Evolutionary conservation across 768 basidiomycete species (phyloP), one percentile per base, ranked within the genome.

Genomic region (Hypholoma fasciculare): DNA sequence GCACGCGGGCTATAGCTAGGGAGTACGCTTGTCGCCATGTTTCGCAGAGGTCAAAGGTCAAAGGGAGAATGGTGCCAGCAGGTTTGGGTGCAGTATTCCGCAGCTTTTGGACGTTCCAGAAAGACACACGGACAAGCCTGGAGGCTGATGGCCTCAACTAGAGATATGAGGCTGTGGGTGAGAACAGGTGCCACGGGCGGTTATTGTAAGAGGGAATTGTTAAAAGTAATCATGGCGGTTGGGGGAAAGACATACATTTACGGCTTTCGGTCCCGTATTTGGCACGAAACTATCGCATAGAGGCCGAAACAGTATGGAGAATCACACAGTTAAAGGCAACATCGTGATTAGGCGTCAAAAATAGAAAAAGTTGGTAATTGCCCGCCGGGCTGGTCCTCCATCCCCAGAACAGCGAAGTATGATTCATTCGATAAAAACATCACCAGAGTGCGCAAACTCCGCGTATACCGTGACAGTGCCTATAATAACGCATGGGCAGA

Each of bases 181-280:
- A 52, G 51, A 52, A 52, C 19, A 26, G 20, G 16, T 42, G 51
- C 39, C 51, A 39, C 17, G 39, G 39, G 42, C 44, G 13, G 43
- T 44, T 37, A 23, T 20, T 37, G 19, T 19, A 27, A 34, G 34
- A 34, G 54, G 43, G 37, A 38, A 30, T 49, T 54, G 44, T 54
- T 54, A 47, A 46, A 54, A 23, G 54, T 36, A 37, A 46, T 54
- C 54, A 53, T 54, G n/a, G 12, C 54, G 26, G 34, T 23, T 54
- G 53, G 23, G 36, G 53, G 53, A 42, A 54, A 46, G 43, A n/a
- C 44, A 30, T 47, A 40, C 14, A 42, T 30, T 46, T 54, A 47
- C 54, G 54, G 44, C 36, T 20, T 23, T 34, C 54, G 26, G 17
- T 17, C 43, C 43, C 46, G 54, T 47, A 12, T 54, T 54, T 48